Base-by-base conservation (phyloP, 2,329 filamentous ascomycete genomes). In the Sarocladiaceae sp. region DNA sequence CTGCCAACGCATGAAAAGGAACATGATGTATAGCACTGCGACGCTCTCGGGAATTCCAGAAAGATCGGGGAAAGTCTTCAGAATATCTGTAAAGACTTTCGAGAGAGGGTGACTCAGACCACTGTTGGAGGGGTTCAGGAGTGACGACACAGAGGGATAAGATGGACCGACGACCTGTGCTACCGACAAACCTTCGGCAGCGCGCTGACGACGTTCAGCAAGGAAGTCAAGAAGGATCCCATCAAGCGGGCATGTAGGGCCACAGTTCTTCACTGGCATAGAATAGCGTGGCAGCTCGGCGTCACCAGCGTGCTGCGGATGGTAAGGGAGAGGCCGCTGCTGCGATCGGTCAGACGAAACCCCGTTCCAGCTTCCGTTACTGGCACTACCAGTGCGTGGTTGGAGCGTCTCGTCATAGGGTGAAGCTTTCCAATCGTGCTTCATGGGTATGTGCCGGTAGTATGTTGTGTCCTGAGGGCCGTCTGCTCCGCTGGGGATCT, bases 11-110 rank as follows among this genome's bases (percentile, higher is more conserved):
- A 94, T 90, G 57, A 91, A 65, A 28, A 92, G 77, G 68, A 95
- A 96, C 88, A 96, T 95, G 63, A 87, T 74, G 65, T 92, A 95
- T 7, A 96, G 76, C 6, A 90, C 83, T 8, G 87, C 90, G 0
- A 95, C 83, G 60, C 88, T 86, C 68, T 96, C 90, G 0, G 91
- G 90, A 0, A 95, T 76, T n/a, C 77, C 78, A 3, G 79, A 81
- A 26, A 96, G 83, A 59, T 88, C 85, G 0, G 90, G 89, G 60
- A 96, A 95, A n/a, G 87, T 90, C 57, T 81, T 77, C 11, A 96
- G 74, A 54, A 96, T 90, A 66, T 95, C 90, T 37, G 88, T 92
- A 64, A 95, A 89, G 13, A 96, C 80, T 58, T 89, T 89, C 6
- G 89, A 93, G 2, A 96, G 74, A 1, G 89, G 89, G 61, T 96